Percentiles rank a stretch among this genome's conserved stretches.
phyloP scores from a whole-genome alignment of 495 filamentous ascomycete genomes.

The Massariosphaeria phaeospora region DNA sequence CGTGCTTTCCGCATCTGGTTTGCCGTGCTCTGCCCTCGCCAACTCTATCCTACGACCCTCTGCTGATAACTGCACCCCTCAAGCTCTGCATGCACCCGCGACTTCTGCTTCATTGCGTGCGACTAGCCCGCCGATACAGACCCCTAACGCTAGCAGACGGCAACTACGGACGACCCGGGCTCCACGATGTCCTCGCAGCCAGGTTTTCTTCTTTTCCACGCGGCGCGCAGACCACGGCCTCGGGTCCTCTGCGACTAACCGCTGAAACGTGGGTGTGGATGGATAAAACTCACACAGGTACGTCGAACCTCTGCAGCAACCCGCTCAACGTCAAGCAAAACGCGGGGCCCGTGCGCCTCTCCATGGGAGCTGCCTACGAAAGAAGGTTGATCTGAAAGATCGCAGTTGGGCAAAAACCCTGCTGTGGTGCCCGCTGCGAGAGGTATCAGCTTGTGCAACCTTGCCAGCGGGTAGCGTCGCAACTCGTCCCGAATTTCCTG shows the following conservation, averaged over 20 bases:
- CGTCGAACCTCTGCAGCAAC: constrained; percentile 9
- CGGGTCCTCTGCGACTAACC: constrained; percentile 17
- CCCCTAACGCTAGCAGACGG: background rate
- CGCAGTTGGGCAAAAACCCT: no score
- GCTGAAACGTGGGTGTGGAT: constrained; percentile 27
- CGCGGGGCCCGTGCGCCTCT: background rate
- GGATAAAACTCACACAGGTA: constrained; percentile 4
- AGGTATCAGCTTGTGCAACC: constrained; percentile 14
- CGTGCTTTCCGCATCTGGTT: constrained; percentile 19
- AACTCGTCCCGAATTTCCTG: constrained; percentile 1
- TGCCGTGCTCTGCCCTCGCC: constrained; percentile 3
- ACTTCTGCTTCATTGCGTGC: constrained; percentile 1
- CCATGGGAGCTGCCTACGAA: background rate
- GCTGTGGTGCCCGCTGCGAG: background rate
- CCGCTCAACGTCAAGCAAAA: constrained; percentile 2
- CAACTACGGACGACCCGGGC: background rate
- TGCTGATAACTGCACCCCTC: no score
- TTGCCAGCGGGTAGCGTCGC: constrained; percentile 8
- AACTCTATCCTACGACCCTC: background rate
- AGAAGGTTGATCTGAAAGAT: background rate
- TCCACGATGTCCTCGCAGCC: constrained; percentile 8
- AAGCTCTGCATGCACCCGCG: background rate
- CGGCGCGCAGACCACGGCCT: constrained; percentile 19
- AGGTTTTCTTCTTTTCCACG: constrained; percentile 12
- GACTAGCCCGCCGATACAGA: constrained; percentile 2